Evolutionary conservation across 805 yeast species (phyloP), one percentile per base, ranked within the genome.

Genomic region (Metschnikowia sp.): DNA sequence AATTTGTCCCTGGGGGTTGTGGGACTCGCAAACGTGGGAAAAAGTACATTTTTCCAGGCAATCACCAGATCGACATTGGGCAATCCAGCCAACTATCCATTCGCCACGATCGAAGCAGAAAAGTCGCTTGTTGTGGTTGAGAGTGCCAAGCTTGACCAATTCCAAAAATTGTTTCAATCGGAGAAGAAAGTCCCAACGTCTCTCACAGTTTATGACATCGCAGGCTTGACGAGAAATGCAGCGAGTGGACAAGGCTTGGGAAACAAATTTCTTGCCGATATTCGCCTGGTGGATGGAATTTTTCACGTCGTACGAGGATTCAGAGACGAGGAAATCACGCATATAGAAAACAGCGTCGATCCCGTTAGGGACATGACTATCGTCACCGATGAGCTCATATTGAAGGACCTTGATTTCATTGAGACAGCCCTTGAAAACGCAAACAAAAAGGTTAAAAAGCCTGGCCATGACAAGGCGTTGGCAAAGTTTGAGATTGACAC

Each of bases 51-150:
- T 69, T 92, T 92, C 82, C 98, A 94, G 72, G 96, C 97, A 47
- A 86, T 94, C 63, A 92, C 98, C 47, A 83, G 84, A 71, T 88
- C 91, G 58, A 89, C 91, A 40, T 75, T 94, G 57, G 98, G 99
- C 53, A 90, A 69, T 74, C 98, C 99, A 47, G 99, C 98, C 49
- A 92, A 92, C 70, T 92, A 91, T 68, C 99, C 99, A 26, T 92
- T 89, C 66, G 99, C 99, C 37, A 92, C 99, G 47, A 89, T 89
- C 65, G 97, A 92, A 59, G 98, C 99, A 45, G 98, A 94, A 74
- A 97, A 92, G 75, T 97, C 98, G 40, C 83, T 96, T 66, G 96
- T 92, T 46, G 82, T 84, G 56, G 98, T 94, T 51, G 97, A 97
- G 60, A 88, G 96, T 51, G 80, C 86, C 52, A 83, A 96, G 67